These are phyloP conservation scores for Scenedesmus sp. DNA, from an alignment of 163 green algal species.

Conservation along the genomic window DNA sequence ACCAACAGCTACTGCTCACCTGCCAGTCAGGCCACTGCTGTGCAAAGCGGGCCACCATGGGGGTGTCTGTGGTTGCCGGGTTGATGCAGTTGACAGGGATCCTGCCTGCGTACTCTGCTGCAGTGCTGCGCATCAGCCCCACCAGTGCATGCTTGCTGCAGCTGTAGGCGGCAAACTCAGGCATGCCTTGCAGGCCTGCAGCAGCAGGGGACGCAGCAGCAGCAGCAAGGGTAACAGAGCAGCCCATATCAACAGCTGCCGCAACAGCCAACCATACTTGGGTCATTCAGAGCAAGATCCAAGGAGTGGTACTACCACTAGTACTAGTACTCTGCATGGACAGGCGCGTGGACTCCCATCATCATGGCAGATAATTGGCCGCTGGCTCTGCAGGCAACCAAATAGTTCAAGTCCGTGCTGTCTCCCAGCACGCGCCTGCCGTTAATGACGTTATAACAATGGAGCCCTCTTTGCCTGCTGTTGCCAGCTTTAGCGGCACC, in stretches of 20 bases:
- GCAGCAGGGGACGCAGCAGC: no score
- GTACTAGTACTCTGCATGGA: neutral
- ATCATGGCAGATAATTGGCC: no score
- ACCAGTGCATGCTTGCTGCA: conserved; percentile 46
- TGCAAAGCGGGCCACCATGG: conserved; percentile 41
- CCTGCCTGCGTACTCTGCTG: conserved; percentile 26
- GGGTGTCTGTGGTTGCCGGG: conserved; percentile 47
- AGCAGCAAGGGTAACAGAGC: neutral
- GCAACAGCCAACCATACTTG: no score
- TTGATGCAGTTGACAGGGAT: conserved; percentile 42
- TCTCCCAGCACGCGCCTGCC: neutral
- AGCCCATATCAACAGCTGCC: no score
- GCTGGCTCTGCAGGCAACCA: neutral
- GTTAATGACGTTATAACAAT: conserved; percentile 43
- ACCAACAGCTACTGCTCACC: no score
- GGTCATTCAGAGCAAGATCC: no score
- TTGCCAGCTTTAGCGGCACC: conserved; percentile 42
- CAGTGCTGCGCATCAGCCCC: conserved; percentile 10
- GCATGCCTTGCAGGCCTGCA: conserved; percentile 40
- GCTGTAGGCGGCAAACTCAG: conserved; percentile 41
- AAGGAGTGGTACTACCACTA: neutral
- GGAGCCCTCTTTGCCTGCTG: conserved; percentile 5
- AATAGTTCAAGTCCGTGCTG: neutral
- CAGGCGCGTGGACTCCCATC: no score
- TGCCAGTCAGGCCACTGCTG: conserved; percentile 44